Conservation (phyloP, 371 early-diverging fungal species). For the Rhizopus delemar region DNA sequence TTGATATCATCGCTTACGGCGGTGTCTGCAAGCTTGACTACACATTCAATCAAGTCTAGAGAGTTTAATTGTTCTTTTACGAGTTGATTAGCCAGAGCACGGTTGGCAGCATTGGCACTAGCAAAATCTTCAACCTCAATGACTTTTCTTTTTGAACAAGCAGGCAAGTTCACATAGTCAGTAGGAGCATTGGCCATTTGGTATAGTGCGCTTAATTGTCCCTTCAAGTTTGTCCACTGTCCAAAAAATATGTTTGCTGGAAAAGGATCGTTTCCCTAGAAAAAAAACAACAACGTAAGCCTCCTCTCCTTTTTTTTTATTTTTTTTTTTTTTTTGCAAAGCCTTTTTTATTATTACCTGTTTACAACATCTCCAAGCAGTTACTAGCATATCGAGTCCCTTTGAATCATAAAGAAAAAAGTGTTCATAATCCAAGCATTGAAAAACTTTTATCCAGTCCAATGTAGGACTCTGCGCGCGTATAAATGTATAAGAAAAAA, state of each 20-base stretch:
- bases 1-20: slow-evolving; percentile 66
- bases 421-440: slow-evolving; percentile 70
- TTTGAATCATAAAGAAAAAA: slow-evolving; percentile 65
- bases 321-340: no score
- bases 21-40: slow-evolving; percentile 67
- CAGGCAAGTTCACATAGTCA: slow-evolving; percentile 49
- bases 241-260: slow-evolving; percentile 75
- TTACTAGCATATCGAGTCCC: slow-evolving; percentile 67
- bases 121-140: slow-evolving; percentile 59
- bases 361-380: slow-evolving; percentile 61
- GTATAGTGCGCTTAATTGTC: slow-evolving; percentile 73
- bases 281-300: no score
- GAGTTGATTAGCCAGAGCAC: slow-evolving; percentile 53
- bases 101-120: slow-evolving; percentile 47
- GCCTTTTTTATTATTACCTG: slow-evolving; percentile 44
- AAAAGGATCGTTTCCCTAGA: slow-evolving; percentile 45
- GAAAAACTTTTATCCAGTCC: slow-evolving; percentile 69
- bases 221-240: slow-evolving; percentile 73
- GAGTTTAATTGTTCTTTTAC: slow-evolving; percentile 74
- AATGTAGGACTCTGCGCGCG: slow-evolving; percentile 48
- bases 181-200: slow-evolving; percentile 65
- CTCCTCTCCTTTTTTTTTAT: no score
- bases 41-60: slow-evolving; percentile 72
- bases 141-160: slow-evolving; percentile 51
- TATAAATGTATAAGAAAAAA: neutral